These are phyloP conservation scores for Lithospermum erythrorhizon DNA, from an alignment of 257 asterid species.

Conservation along the genomic window DNA sequence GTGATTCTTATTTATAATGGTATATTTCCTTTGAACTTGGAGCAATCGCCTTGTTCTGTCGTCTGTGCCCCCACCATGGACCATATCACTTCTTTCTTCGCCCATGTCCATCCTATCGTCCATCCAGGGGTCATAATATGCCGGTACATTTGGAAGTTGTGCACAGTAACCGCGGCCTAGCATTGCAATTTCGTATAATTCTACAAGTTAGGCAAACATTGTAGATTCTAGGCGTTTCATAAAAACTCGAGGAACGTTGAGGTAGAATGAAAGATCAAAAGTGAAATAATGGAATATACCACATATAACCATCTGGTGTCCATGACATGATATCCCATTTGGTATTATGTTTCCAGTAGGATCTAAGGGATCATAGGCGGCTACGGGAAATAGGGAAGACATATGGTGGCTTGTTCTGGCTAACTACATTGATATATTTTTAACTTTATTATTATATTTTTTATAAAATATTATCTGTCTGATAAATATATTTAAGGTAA, in stretches of 20 bases:
- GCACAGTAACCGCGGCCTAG: conserved; percentile 17
- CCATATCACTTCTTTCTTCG: conserved; percentile 20
- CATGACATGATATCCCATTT: conserved; percentile 93
- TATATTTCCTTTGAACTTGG: conserved; percentile 11
- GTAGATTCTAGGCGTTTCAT: not conserved
- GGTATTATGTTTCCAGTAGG: conserved; percentile 83
- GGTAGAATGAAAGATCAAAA: no score
- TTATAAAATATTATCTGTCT: no score
- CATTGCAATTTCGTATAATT: not conserved
- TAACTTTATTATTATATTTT: no score
- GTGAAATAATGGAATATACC: conserved; percentile 24
- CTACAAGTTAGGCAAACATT: not conserved
- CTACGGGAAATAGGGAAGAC: conserved; percentile 23
- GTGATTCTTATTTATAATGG: conserved; percentile 11
- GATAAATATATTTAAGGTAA: no score
- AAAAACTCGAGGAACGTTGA: not conserved
- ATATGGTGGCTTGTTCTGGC: no score
- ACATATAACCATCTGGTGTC: conserved; percentile 94
- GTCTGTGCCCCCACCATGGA: conserved; percentile 17
- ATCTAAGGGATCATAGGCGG: conserved; percentile 84
- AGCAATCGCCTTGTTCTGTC: conserved; percentile 22
- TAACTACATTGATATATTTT: no score
- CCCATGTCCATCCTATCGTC: conserved; percentile 26
- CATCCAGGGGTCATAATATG: conserved; percentile 20
- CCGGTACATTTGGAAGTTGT: conserved; percentile 22